phyloP scores from a whole-genome alignment of 352 stramenopile genomes.

The Pythium dissimile region DNA sequence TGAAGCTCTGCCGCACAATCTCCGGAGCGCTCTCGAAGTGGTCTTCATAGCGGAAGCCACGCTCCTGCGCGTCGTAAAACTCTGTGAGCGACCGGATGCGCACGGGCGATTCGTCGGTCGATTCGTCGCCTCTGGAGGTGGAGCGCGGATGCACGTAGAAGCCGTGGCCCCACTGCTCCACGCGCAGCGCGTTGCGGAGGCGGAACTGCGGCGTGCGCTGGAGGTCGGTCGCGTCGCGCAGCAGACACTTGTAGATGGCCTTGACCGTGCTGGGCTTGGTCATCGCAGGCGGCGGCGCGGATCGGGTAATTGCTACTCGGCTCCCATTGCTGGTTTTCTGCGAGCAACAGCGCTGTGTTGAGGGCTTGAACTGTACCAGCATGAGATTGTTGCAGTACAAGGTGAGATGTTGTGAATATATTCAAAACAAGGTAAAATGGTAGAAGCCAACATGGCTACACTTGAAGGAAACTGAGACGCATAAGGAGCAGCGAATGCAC shows the following conservation, averaged over 20 bases:
- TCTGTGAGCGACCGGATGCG: constrained; percentile 41
- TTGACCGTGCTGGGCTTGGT: constrained; percentile 34
- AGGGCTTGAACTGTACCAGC: background rate
- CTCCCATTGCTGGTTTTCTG: background rate
- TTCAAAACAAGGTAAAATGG: background rate
- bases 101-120: constrained; percentile 2
- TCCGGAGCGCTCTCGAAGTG: constrained; percentile 30
- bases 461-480: too few species aligned
- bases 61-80: constrained; percentile 37
- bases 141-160: constrained; percentile 33
- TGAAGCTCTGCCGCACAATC: constrained; percentile 44
- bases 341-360: background rate
- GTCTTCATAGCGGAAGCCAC: constrained; percentile 31
- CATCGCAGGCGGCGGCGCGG: constrained; percentile 19
- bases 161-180: constrained; percentile 67
- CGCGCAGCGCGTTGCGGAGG: constrained; percentile 42
- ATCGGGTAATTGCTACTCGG: background rate
- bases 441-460: too few species aligned
- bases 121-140: background rate
- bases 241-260: constrained; percentile 67
- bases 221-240: constrained; percentile 54
- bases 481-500: too few species aligned
- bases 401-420: background rate
- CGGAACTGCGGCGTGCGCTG: constrained; percentile 57
- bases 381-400: background rate